Percentiles rank a stretch among this genome's conserved stretches.
These are phyloP conservation scores for Hirsutella thompsonii DNA, from an alignment of 2,329 filamentous ascomycete genomes.

Conservation along the genomic window DNA sequence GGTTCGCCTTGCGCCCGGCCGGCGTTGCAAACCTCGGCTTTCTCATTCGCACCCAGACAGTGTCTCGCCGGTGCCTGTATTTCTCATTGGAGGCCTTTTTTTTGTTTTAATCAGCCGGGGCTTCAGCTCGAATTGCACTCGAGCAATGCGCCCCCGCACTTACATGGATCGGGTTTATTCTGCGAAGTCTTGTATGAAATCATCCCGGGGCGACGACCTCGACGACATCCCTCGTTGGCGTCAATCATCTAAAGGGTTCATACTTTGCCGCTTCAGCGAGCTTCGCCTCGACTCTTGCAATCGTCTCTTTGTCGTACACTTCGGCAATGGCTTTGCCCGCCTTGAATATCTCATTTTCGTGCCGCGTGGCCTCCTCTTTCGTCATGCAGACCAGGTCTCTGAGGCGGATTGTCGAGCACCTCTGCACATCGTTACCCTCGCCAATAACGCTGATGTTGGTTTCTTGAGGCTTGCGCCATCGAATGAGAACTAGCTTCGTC, in stretches of 20 bases:
- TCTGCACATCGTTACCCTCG: constrained; percentile 58
- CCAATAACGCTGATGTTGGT: constrained; percentile 50
- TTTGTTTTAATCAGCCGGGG: no score
- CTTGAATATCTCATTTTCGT: constrained; percentile 69
- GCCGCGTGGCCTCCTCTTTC: constrained; percentile 70
- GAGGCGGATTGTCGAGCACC: constrained; percentile 54
- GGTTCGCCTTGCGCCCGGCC: no score
- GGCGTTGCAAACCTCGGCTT: no score
- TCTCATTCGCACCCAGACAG: no score
- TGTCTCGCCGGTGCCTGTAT: no score
- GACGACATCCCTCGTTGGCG: background rate
- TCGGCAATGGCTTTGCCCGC: constrained; percentile 55
- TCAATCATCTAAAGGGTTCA: constrained; percentile 32
- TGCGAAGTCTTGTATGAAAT: background rate
- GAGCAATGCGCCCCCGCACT: no score
- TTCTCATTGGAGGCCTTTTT: no score
- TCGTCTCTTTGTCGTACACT: constrained; percentile 56
- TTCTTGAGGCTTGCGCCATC: constrained; percentile 58
- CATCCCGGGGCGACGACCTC: background rate
- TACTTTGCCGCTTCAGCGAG: constrained; percentile 53
- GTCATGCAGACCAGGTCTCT: constrained; percentile 80
- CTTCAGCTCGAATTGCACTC: no score
- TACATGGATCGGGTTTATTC: no score
- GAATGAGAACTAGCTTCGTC: constrained; percentile 64
- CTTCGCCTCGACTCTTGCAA: constrained; percentile 54